These are phyloP conservation scores for Panicum miliaceum DNA, from an alignment of 176 grass and related monocot species.

Conservation along the genomic window DNA sequence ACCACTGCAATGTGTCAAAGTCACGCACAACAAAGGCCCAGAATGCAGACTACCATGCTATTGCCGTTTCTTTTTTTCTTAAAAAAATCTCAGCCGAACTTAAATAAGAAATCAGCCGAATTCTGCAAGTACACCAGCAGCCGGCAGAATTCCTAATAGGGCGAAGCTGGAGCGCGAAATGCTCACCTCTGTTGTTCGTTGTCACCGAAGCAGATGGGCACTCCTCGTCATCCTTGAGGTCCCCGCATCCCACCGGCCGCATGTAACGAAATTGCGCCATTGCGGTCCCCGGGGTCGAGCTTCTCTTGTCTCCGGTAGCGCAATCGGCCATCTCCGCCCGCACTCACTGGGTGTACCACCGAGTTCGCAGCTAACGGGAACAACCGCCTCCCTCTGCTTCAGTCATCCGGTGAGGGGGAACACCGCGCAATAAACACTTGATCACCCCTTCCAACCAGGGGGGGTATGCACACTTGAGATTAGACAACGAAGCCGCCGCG, in stretches of 20 bases:
- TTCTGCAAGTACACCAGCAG: not conserved
- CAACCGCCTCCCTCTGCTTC: not conserved
- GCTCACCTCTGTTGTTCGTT: not conserved
- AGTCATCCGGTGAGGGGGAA: not conserved
- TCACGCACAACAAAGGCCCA: not conserved
- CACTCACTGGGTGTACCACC: not conserved
- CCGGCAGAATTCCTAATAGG: not conserved
- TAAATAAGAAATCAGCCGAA: not conserved
- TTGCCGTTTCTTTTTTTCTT: no score
- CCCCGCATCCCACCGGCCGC: not conserved
- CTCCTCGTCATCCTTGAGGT: not conserved
- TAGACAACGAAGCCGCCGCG: not conserved
- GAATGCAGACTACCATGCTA: not conserved
- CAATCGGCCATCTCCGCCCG: not conserved
- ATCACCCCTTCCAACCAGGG: not conserved
- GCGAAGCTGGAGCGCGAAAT: not conserved
- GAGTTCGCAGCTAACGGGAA: not conserved
- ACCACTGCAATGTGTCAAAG: not conserved
- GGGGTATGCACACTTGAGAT: not conserved
- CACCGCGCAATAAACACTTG: not conserved
- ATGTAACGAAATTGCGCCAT: not conserved
- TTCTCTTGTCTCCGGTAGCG: not conserved
- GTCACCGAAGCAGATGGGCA: not conserved
- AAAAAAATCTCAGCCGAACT: not conserved
- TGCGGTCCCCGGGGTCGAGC: not conserved